Base-by-base conservation (phyloP, 78 protist species). In the Dictyostelium intermedium region DNA sequence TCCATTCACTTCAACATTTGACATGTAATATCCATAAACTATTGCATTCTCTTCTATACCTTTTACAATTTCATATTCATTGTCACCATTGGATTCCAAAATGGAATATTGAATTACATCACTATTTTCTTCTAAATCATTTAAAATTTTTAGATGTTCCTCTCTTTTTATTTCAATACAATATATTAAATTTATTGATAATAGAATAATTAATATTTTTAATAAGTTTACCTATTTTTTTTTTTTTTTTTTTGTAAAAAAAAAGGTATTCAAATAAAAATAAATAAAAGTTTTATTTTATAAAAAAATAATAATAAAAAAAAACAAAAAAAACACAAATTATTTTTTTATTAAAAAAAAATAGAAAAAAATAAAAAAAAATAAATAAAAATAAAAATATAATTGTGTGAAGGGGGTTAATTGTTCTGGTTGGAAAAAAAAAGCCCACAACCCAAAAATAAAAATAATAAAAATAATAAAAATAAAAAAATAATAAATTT, bases 1-100 rank as follows among this genome's bases (percentile, higher is more conserved):
- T 32, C 96, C 96, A 50, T 56, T 82, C 0, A 56, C 43, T 11
- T 35, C 63, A 27, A 35, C 39, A 34, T 82, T 72, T 14, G 79
- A 18, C 79, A 72, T 72, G 18, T 72, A 72, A 34, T 72, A 72
- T 30, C 39, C 39, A 72, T 72, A 32, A 16, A 18, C 79, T 10
- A 72, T 72, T 13, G 43, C 7, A 72, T 72, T 25, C 0, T 72
- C 79, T 16, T 30, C 14, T 16, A 72, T 32, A 32, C 43, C 39
- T 27, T 72, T 72, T 14, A 72, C 43, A 72, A 72, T 72, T 34
- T 72, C 43, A 18, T 5, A 72, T 34, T 72, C 79, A 72, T 5
- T 27, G 2, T 10, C 37, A 25, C 0, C 10, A 9, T 14, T 72
- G 13, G 45, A 34, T 72, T 11, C 9, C 34, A 34, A 72, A 0